Percentiles rank a stretch among this genome's conserved stretches.
Evolutionary conservation across 2,329 filamentous ascomycete species (phyloP).

Genomic region (Colletotrichum higginsianum): DNA sequence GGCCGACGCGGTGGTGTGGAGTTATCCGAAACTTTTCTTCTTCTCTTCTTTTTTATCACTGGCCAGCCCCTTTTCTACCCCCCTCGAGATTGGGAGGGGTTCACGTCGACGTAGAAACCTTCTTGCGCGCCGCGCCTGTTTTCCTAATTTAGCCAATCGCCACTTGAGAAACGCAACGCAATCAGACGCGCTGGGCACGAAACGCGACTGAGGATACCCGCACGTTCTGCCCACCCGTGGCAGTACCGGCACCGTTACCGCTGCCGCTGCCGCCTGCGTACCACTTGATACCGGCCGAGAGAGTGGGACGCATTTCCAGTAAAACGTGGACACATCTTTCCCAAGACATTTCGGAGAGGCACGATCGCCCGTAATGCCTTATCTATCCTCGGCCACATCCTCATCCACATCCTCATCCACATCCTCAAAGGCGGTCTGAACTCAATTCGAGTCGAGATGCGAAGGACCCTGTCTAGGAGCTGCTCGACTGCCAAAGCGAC

Average conservation of each 20-base stretch:
- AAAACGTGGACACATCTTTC: background rate
- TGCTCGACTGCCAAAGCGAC: conserved; percentile 17
- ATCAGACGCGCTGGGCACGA: conserved; percentile 11
- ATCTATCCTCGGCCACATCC: conserved; percentile 8
- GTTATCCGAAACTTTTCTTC: background rate
- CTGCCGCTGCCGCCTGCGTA: conserved; percentile 7
- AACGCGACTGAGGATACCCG: background rate
- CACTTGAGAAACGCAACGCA: background rate
- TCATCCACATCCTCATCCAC: background rate
- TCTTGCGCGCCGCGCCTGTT: conserved; percentile 14
- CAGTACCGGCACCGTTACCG: conserved; percentile 3
- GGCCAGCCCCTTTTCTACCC: background rate
- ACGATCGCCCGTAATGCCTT: conserved; percentile 1
- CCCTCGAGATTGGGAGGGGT: background rate
- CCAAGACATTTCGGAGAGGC: background rate
- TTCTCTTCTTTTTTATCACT: too few relatives aligned
- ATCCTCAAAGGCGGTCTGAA: conserved; percentile 18
- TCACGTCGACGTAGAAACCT: conserved; percentile 1
- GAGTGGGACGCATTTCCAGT: conserved; percentile 12
- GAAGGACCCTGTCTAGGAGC: background rate
- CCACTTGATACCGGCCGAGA: conserved; percentile 23
- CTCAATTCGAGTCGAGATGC: background rate
- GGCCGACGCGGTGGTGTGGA: background rate
- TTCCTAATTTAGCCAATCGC: conserved; percentile 1
- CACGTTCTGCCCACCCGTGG: background rate